phyloP scores from a whole-genome alignment of 345 rosid genomes.

The Microthlaspi erraticum region DNA sequence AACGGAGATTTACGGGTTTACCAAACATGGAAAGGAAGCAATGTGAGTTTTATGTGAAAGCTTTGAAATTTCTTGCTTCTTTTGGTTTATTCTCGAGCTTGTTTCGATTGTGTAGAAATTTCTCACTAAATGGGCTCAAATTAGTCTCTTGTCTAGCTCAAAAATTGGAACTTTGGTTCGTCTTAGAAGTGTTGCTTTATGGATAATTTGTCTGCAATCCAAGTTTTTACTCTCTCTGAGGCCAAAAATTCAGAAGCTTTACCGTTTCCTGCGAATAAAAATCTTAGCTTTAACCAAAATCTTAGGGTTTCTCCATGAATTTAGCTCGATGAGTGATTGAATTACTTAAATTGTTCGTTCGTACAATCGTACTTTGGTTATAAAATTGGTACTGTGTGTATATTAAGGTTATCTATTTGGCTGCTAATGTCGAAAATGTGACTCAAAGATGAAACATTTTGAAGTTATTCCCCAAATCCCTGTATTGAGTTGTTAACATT shows the following conservation, averaged over 20 bases:
- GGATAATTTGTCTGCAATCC: neutral
- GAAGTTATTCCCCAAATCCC: neutral
- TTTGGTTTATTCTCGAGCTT: conserved; percentile 5
- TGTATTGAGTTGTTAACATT: conserved; percentile 6
- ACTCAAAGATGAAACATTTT: neutral
- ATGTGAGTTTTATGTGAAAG: conserved; percentile 72
- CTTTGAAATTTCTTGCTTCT: conserved; percentile 32
- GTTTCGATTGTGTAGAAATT: neutral
- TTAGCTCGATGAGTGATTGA: neutral
- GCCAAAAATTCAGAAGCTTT: conserved; percentile 3
- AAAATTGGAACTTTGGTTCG: conserved; percentile 33
- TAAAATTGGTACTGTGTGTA: conserved; percentile 1
- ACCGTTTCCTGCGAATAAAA: neutral
- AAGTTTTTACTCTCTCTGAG: neutral
- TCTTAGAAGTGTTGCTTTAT: neutral
- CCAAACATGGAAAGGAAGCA: conserved; percentile 93
- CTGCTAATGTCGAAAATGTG: neutral
- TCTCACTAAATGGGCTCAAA: conserved; percentile 14
- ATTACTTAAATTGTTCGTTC: neutral
- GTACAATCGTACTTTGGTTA: conserved; percentile 6
- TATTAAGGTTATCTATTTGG: conserved; percentile 5
- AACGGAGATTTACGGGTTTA: conserved; percentile 63
- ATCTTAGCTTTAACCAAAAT: conserved; percentile 23
- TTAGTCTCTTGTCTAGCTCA: conserved; percentile 21
- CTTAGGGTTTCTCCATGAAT: neutral